phyloP scores from a whole-genome alignment of 2,329 filamentous ascomycete species.

The Aspergillus unguis region DNA sequence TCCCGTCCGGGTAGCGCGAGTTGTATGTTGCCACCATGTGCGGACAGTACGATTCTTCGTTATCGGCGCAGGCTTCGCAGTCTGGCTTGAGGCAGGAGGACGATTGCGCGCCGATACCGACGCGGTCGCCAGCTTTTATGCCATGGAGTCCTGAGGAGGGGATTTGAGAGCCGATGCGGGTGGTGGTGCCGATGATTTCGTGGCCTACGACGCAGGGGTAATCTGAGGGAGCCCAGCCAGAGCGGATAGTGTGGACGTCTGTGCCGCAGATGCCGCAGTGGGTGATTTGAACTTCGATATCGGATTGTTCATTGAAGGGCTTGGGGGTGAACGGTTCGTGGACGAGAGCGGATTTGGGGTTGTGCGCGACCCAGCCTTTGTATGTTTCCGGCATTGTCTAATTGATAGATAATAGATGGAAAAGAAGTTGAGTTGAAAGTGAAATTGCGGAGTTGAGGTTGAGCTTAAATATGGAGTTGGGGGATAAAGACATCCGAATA shows the following conservation, averaged over 20 bases:
- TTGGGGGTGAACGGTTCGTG: slow-evolving; percentile 40
- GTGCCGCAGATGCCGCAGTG: slow-evolving; percentile 67
- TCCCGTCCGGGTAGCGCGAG: slow-evolving; percentile 32
- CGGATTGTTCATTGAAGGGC: slow-evolving; percentile 52
- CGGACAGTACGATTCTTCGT: slow-evolving; percentile 41
- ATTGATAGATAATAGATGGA: background rate
- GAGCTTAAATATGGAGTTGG: background rate
- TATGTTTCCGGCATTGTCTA: slow-evolving; percentile 29
- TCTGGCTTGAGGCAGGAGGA: slow-evolving; percentile 50
- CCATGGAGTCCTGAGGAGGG: slow-evolving; percentile 30
- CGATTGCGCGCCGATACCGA: slow-evolving; percentile 61
- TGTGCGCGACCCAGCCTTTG: slow-evolving; percentile 40
- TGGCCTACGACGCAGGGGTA: slow-evolving; percentile 58
- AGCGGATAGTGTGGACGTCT: slow-evolving; percentile 58
- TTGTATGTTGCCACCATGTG: slow-evolving; percentile 39
- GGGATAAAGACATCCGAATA: background rate
- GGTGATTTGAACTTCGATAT: slow-evolving; percentile 63
- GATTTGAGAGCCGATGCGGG: slow-evolving; percentile 47
- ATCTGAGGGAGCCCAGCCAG: slow-evolving; percentile 44
- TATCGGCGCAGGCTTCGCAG: slow-evolving; percentile 40
- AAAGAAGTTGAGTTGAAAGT: background rate
- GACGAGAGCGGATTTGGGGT: slow-evolving; percentile 30
- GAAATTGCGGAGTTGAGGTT: background rate
- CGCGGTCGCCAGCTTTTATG: slow-evolving; percentile 61
- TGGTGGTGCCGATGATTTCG: slow-evolving; percentile 61